A percentile compares a stretch with the other conserved stretches of the same genome.
phyloP scores from a whole-genome alignment of 2,329 filamentous ascomycete species.

The Ramichloridium luteum region DNA sequence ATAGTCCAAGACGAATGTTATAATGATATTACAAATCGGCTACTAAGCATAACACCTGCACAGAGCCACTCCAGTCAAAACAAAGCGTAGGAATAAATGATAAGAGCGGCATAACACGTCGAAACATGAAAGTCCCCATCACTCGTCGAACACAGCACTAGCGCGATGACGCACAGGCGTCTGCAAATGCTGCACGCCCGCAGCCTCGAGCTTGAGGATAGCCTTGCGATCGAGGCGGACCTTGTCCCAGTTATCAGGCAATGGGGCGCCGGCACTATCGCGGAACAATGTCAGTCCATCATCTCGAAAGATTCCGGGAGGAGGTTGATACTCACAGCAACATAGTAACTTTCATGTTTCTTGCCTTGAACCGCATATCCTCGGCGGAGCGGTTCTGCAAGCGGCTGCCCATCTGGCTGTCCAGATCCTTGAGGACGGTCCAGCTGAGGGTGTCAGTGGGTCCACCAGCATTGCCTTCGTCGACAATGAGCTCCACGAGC shows the following conservation, averaged over 20 bases:
- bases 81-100: no score
- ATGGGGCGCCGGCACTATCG: conserved; percentile 20
- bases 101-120: no score
- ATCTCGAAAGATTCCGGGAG: conserved; percentile 1
- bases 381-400: conserved; percentile 35
- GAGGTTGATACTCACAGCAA: conserved; percentile 27
- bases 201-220: conserved; percentile 21
- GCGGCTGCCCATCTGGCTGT: conserved; percentile 15
- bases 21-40: no score
- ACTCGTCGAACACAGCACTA: no score
- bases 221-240: conserved; percentile 33
- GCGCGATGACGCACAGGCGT: conserved; percentile 3
- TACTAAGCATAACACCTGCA: no score
- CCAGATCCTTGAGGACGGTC: conserved; percentile 31
- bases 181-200: conserved; percentile 20
- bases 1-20: no score
- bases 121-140: no score
- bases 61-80: no score
- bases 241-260: conserved; percentile 34
- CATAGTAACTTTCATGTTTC: conserved; percentile 39
- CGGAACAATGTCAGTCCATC: conserved; percentile 8
- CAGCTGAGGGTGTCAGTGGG: conserved; percentile 32
- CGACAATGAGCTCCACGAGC: conserved; percentile 38
- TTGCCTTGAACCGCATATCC: conserved; percentile 34
- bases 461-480: conserved; percentile 27